Evolutionary conservation across 1,139 yeast genomes (phyloP).

Genomic region (Sugiyamaella grinbergsii): DNA sequence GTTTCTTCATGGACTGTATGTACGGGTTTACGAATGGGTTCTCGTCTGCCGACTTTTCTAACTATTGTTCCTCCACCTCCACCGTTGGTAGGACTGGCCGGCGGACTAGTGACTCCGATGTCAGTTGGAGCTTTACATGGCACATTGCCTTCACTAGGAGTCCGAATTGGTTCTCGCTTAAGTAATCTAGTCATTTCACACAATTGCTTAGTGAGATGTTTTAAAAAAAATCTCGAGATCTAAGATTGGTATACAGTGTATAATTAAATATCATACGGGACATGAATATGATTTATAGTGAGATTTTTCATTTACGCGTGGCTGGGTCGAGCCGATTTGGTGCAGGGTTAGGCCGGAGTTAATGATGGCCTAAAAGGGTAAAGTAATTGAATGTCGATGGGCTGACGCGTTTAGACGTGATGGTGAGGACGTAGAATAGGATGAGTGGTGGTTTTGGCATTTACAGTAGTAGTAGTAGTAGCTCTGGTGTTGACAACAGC

Average conservation of each 20-base stretch:
- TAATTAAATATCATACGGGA: constrained; percentile 4
- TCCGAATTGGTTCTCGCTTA: constrained; percentile 6
- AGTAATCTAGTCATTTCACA: constrained; percentile 11
- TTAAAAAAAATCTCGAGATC: background rate
- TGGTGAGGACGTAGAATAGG: too few species aligned
- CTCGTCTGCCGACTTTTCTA: constrained; percentile 13
- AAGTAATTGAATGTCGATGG: constrained; percentile 8
- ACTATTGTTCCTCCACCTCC: too few species aligned
- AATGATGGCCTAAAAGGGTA: constrained; percentile 16
- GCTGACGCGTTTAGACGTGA: too few species aligned
- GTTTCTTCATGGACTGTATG: background rate
- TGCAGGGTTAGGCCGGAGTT: constrained; percentile 11
- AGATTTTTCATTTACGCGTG: background rate
- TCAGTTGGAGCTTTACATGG: background rate
- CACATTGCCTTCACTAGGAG: background rate
- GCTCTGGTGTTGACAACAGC: too few species aligned
- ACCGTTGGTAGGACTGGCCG: constrained; percentile 6
- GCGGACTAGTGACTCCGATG: constrained; percentile 1
- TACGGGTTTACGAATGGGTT: constrained; percentile 17
- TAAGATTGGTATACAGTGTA: background rate
- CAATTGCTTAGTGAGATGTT: too few species aligned
- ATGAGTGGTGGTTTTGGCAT: background rate
- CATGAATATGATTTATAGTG: constrained; percentile 8
- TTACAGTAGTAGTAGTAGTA: background rate
- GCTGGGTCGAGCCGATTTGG: too few species aligned